Evolutionary conservation across 2,329 filamentous ascomycete genomes (phyloP).

Genomic region (Pseudogymnoascus sp.): DNA sequence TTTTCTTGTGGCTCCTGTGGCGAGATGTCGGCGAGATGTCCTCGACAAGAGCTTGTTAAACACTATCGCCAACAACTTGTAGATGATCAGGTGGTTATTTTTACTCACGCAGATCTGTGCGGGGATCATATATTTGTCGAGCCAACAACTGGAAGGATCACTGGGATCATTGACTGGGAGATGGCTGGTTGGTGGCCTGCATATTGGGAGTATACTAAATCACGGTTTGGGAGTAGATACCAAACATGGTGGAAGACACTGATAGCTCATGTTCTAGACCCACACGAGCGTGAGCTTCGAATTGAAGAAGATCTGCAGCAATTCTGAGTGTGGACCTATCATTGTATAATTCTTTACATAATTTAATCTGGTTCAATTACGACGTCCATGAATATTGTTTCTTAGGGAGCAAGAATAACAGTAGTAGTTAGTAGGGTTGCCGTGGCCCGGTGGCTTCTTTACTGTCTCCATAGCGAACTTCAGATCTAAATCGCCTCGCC

Average conservation of each 20-base stretch:
- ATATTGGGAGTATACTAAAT: constrained; percentile 32
- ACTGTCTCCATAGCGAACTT: not conserved
- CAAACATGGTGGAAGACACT: not conserved
- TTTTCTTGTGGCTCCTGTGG: not conserved
- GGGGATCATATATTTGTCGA: constrained; percentile 36
- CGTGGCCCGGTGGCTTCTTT: not conserved
- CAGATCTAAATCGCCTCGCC: not conserved
- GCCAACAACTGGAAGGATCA: constrained; percentile 32
- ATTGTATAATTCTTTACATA: not conserved
- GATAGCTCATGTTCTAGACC: not conserved
- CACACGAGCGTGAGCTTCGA: not conserved
- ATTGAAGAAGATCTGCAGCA: not conserved
- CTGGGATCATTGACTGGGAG: constrained; percentile 42
- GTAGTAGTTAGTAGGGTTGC: no score
- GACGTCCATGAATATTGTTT: not conserved
- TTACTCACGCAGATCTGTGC: constrained; percentile 42
- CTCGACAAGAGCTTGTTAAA: not conserved
- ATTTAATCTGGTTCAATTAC: not conserved
- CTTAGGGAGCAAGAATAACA: not conserved
- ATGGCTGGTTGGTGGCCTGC: constrained; percentile 35
- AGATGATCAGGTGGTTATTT: constrained; percentile 17
- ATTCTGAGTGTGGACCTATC: not conserved
- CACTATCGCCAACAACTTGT: not conserved
- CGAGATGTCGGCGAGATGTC: not conserved
- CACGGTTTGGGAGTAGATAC: constrained; percentile 11